phyloP scores from a whole-genome alignment of 1,139 yeast species.

The Hansenula sp. region DNA sequence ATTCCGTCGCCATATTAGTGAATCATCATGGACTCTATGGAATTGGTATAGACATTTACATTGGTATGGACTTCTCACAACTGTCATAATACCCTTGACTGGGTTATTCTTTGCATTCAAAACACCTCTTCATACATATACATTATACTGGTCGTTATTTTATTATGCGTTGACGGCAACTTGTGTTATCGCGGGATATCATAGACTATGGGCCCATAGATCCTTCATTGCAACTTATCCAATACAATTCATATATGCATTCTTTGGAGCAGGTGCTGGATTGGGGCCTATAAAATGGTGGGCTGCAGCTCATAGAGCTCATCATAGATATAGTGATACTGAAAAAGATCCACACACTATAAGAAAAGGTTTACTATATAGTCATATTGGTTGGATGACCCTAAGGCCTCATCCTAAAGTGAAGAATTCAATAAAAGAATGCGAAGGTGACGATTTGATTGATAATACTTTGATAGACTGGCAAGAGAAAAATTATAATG shows the following conservation, averaged over 20 bases:
- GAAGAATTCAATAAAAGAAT: slow-evolving; percentile 29
- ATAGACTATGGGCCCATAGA: slow-evolving; percentile 61
- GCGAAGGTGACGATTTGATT: slow-evolving; percentile 31
- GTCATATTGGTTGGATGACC: slow-evolving; percentile 64
- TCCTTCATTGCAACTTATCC: slow-evolving; percentile 37
- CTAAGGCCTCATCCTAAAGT: slow-evolving; percentile 46
- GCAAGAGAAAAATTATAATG: slow-evolving; percentile 49
- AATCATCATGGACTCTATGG: slow-evolving; percentile 32
- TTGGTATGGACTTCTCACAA: slow-evolving; percentile 27
- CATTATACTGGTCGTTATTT: slow-evolving; percentile 34
- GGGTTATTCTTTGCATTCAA: slow-evolving; percentile 15
- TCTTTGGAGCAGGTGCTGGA: slow-evolving; percentile 58
- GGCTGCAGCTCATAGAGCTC: slow-evolving; percentile 66
- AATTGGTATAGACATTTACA: slow-evolving; percentile 32
- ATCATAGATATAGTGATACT: slow-evolving; percentile 64
- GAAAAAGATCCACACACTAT: slow-evolving; percentile 62
- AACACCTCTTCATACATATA: slow-evolving; percentile 46
- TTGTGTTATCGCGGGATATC: slow-evolving; percentile 54
- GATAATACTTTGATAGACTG: slow-evolving; percentile 42
- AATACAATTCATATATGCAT: slow-evolving; percentile 41
- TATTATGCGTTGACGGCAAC: slow-evolving; percentile 40
- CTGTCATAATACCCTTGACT: slow-evolving; percentile 25
- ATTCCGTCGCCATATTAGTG: slow-evolving; percentile 25
- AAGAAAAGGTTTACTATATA: slow-evolving; percentile 52
- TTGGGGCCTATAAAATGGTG: slow-evolving; percentile 59